Conservation (phyloP, 78 protist species). For the Bodo saltans region DNA sequence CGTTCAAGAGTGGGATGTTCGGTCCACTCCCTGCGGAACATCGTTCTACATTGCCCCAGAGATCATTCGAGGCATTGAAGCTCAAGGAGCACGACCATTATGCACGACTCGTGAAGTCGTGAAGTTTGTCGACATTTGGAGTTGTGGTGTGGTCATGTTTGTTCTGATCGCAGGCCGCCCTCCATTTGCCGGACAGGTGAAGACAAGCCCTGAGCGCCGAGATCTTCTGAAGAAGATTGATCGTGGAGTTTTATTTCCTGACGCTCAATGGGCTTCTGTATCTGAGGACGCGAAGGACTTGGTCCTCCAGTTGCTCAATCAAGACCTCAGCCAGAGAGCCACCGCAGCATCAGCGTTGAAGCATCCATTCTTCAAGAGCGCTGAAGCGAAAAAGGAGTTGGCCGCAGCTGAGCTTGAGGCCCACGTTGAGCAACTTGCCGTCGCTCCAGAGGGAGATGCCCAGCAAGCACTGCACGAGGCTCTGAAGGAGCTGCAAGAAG, state of each 20-base stretch:
- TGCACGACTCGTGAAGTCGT: conserved; percentile 40
- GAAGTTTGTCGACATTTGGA: conserved; percentile 56
- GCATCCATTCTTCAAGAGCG: conserved; percentile 49
- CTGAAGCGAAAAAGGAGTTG: neutral
- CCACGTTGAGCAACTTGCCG: too few relatives aligned
- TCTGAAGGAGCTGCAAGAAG: neutral
- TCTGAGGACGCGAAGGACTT: conserved; percentile 62
- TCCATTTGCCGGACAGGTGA: conserved; percentile 12
- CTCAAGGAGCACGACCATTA: neutral
- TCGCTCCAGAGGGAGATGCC: neutral
- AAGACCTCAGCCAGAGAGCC: conserved; percentile 29
- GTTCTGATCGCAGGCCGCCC: conserved; percentile 44
- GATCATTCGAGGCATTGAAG: conserved; percentile 25
- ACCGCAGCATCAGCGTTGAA: conserved; percentile 45
- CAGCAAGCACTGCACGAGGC: neutral
- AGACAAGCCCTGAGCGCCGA: conserved; percentile 1
- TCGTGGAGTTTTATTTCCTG: conserved; percentile 77
- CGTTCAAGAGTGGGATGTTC: conserved; percentile 18
- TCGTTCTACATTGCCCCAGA: conserved; percentile 59
- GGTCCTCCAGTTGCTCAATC: conserved; percentile 36
- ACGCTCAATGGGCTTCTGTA: conserved; percentile 72
- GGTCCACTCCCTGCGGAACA: conserved; percentile 41
- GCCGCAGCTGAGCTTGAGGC: too few relatives aligned
- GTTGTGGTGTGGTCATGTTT: conserved; percentile 56
- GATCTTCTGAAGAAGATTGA: conserved; percentile 74